Evolutionary conservation across 768 basidiomycete genomes (phyloP), one percentile per base, ranked within the genome.

Genomic region (Peribolospora baueri): DNA sequence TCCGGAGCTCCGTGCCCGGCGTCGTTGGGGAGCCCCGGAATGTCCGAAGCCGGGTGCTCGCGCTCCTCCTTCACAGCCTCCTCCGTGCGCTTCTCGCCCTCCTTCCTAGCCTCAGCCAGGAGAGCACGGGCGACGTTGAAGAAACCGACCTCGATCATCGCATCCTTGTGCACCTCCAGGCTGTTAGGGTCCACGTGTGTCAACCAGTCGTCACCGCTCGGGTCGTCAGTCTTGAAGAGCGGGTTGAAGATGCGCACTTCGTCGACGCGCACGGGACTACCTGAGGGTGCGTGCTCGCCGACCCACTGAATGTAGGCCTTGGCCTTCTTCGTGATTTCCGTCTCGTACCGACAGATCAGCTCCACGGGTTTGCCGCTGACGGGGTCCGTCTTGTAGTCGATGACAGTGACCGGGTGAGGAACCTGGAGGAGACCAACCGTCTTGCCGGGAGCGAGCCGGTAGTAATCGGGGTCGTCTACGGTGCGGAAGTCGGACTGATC

Each of bases 281-380:
- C 78, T 1, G 82, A 80, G 25, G 76, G 69, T 5, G 72, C 68
- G 65, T 88, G 82, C 64, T 84, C 81, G 37, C 84, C 86, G 10
- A 98, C 85, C 91, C 91, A 98, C 64, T 97, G 91, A 62, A 97
- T 86, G 68, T 78, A 95, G 40, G 86, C 78, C 65, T 91, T 95
- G 9, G 84, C 82, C 67, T 91, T 95, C 11, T 70, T 63, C 11
- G 70, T 63, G n/a, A 57, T 50, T 7, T 75, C 76, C 45, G 64
- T 63, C 66, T 95, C 88, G 41, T 87, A 69, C 53, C 72, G 74
- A 67, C 81, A 84, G 51, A 81, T 66, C 53, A 98, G 75, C 67
- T 91, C 87, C 4, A 72, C 72, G 5, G 93, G 81, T 52, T 77
- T 69, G 36, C 86, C 84, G 0, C 78, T 78, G 3, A 66, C 63